Base-by-base conservation (phyloP, 352 stramenopile genomes). In the Pythium aquatile region DNA sequence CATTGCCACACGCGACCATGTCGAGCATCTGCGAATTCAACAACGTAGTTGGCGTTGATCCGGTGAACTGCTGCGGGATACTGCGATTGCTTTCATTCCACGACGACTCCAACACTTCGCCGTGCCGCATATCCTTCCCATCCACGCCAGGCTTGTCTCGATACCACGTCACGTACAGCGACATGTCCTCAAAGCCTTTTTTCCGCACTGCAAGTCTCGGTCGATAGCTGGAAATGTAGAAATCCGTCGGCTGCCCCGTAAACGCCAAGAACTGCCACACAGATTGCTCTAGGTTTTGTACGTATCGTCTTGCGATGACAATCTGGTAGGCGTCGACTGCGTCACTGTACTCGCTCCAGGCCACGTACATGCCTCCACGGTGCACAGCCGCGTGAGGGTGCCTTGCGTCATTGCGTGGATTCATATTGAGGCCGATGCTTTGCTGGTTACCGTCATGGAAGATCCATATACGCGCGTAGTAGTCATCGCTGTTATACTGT, bases 361-460 rank as follows among this genome's bases (percentile, higher is more conserved):
- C 68, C 0, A 91, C 52, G 20, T 85, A 93, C 73, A 93, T 77
- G 3, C 67, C 65, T 6, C 74, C 70, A 17, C 77, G 75, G 64
- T 87, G 90, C 11, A 88, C 73, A 2, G 74, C 60, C 1, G 72
- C 69, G 13, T 55, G 58, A 0, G 82, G 80, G 0, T 86, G 66
- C 8, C 69, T 72, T 16, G 84, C 79, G 48, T 90, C 68, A 53
- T 78, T 79, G 0, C 57, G 29, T 5, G 70, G 68, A 42, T 91
- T 64, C 24, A 57, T 62, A 60, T 93, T 93, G 20, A 93, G 67
- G 0, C 84, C 84, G 0, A 61, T 35, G 10, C 68, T 55, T 0
- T 58, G 8, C 0, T 75, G 39, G 39, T 89, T 87, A 2, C 80
- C 79, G 49, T 93, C 84, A 62, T 93, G 82, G 46, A 91, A 90